A percentile compares a stretch with the other conserved stretches of the same genome.
These are phyloP conservation scores for Colletotrichum paranaense DNA, from an alignment of 2,329 filamentous ascomycete species.

Conservation along the genomic window DNA sequence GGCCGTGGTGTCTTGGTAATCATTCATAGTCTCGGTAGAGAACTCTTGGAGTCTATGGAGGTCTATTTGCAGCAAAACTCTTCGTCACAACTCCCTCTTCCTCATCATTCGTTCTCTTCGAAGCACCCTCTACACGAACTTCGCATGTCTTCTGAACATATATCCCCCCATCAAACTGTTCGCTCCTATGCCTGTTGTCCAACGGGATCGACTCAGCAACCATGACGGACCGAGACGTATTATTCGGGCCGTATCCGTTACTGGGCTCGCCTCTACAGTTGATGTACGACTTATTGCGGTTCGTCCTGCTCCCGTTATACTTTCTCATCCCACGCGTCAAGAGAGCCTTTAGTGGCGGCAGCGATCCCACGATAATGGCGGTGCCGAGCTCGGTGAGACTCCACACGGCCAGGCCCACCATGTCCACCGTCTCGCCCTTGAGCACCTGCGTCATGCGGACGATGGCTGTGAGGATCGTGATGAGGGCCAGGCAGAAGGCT, in stretches of 20 bases:
- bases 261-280: background rate
- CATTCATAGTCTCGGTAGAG: no score
- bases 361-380: slow-evolving; percentile 38
- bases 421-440: slow-evolving; percentile 33
- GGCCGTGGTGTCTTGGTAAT: background rate
- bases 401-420: slow-evolving; percentile 37
- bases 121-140: slow-evolving; percentile 7
- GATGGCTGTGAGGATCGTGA: slow-evolving; percentile 39
- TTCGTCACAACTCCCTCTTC: slow-evolving; percentile 12
- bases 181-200: slow-evolving; percentile 34
- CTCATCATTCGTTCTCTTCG: background rate
- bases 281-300: background rate
- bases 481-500: slow-evolving; percentile 39
- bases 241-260: background rate
- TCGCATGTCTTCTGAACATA: slow-evolving; percentile 36
- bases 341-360: slow-evolving; percentile 38
- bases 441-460: slow-evolving; percentile 40
- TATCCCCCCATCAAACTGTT: slow-evolving; percentile 31
- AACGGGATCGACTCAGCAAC: slow-evolving; percentile 35
- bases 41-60: background rate
- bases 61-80: background rate
- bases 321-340: slow-evolving; percentile 30
- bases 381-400: slow-evolving; percentile 15
- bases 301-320: slow-evolving; percentile 20
- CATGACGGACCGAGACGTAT: slow-evolving; percentile 16